phyloP scores from a whole-genome alignment of 1,139 yeast species.

The Protomyces inundatus region DNA sequence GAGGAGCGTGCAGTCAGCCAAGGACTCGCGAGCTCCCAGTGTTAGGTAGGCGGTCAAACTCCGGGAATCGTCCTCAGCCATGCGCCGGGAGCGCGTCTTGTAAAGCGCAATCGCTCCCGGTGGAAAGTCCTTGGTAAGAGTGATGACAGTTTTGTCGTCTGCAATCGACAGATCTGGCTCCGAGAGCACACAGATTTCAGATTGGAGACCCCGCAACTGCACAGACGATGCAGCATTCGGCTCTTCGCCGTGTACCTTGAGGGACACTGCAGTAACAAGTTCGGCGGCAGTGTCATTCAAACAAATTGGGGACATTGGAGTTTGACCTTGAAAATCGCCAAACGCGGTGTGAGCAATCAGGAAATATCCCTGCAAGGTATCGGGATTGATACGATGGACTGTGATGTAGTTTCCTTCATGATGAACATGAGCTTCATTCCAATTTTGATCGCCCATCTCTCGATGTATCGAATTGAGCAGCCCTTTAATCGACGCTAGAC shows the following conservation, averaged over 20 bases:
- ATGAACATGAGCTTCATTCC: constrained; percentile 89
- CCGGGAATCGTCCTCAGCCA: constrained; percentile 48
- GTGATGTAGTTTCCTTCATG: constrained; percentile 91
- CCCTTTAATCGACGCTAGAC: constrained; percentile 68
- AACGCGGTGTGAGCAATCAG: constrained; percentile 84
- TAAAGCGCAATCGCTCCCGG: constrained; percentile 88
- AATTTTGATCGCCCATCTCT: constrained; percentile 62
- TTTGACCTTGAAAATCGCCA: constrained; percentile 38
- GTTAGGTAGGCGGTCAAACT: constrained; percentile 58
- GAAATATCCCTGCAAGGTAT: constrained; percentile 84
- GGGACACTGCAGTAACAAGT: constrained; percentile 55
- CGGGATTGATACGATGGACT: constrained; percentile 76
- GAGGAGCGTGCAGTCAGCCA: constrained; percentile 53
- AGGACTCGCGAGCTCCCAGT: constrained; percentile 70
- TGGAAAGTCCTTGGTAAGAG: constrained; percentile 58
- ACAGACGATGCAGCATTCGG: constrained; percentile 41
- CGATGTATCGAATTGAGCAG: constrained; percentile 56
- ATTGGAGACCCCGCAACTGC: constrained; percentile 57
- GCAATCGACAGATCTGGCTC: constrained; percentile 47
- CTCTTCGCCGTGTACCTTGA: constrained; percentile 51
- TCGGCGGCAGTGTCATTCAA: constrained; percentile 64
- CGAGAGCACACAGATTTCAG: constrained; percentile 51
- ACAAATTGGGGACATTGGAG: constrained; percentile 52
- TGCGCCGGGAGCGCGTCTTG: constrained; percentile 51
- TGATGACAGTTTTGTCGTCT: constrained; percentile 48